A percentile compares a stretch with the other conserved stretches of the same genome.
Evolutionary conservation across 2,329 filamentous ascomycete species (phyloP).

Genomic region (Aureobasidium sp.): DNA sequence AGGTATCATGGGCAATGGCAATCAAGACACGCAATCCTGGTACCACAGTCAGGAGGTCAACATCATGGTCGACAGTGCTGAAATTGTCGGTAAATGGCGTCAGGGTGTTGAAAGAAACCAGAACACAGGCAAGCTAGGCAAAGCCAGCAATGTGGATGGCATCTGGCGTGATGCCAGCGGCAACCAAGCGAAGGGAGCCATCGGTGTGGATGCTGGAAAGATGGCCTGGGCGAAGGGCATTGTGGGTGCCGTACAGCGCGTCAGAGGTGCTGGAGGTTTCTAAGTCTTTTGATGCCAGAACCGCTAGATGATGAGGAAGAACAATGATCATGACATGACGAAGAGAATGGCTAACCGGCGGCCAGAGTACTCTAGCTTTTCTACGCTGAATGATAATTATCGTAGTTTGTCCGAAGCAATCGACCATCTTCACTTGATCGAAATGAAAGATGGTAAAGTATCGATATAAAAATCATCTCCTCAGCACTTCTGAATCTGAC

Average conservation of each 20-base stretch:
- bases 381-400: not conserved
- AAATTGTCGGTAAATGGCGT: slow-evolving; percentile 45
- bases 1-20: slow-evolving; percentile 67
- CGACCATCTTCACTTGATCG: not conserved
- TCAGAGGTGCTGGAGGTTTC: slow-evolving; percentile 28
- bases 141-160: slow-evolving; percentile 48
- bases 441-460: not conserved
- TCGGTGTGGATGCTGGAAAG: slow-evolving; percentile 43
- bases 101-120: slow-evolving; percentile 55
- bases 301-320: not conserved
- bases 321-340: not conserved
- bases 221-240: slow-evolving; percentile 55
- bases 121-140: slow-evolving; percentile 56
- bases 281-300: not conserved
- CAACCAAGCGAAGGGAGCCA: slow-evolving; percentile 35
- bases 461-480: too few relatives aligned
- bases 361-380: not conserved
- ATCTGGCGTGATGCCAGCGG: slow-evolving; percentile 52
- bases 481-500: not conserved
- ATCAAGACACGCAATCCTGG: slow-evolving; percentile 76
- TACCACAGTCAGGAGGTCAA: slow-evolving; percentile 74
- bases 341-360: not conserved
- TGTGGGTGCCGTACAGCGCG: slow-evolving; percentile 51
- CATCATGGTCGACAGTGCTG: slow-evolving; percentile 60
- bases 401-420: not conserved